Evolutionary conservation across 805 yeast species (phyloP).

Genomic region (Hermanozyma aechmeae): DNA sequence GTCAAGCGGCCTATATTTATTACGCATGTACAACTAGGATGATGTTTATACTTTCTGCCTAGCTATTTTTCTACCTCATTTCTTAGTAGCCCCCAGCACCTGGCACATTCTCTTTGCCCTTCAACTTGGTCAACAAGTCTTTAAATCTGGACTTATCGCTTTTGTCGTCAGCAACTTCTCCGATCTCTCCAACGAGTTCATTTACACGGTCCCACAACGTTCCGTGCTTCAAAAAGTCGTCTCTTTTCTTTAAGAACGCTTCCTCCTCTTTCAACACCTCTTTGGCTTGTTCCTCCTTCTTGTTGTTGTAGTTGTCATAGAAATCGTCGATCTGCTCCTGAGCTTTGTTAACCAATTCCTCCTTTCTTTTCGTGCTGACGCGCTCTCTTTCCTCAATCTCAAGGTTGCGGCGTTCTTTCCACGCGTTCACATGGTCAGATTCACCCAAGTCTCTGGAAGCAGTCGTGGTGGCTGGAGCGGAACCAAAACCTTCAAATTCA

Average conservation of each 20-base stretch:
- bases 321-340: conserved; percentile 80
- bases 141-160: conserved; percentile 67
- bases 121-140: conserved; percentile 52
- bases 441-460: conserved; percentile 24
- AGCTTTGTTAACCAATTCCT: conserved; percentile 66
- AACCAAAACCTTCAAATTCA: conserved; percentile 27
- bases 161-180: conserved; percentile 28
- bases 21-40: too few relatives aligned
- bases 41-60: too few relatives aligned
- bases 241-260: conserved; percentile 65
- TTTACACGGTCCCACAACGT: conserved; percentile 52
- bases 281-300: conserved; percentile 62
- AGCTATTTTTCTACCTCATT: too few relatives aligned
- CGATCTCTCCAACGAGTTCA: conserved; percentile 39
- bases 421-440: conserved; percentile 47
- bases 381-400: conserved; percentile 78
- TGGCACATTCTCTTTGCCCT: conserved; percentile 65
- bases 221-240: conserved; percentile 40
- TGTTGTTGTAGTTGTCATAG: conserved; percentile 81
- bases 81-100: conserved; percentile 60
- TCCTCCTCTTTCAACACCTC: conserved; percentile 60
- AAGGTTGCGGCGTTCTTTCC: conserved; percentile 74
- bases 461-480: conserved; percentile 5
- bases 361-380: conserved; percentile 52
- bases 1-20: neutral